phyloP scores from a whole-genome alignment of 768 basidiomycete genomes.

The Leccinum boreale region DNA sequence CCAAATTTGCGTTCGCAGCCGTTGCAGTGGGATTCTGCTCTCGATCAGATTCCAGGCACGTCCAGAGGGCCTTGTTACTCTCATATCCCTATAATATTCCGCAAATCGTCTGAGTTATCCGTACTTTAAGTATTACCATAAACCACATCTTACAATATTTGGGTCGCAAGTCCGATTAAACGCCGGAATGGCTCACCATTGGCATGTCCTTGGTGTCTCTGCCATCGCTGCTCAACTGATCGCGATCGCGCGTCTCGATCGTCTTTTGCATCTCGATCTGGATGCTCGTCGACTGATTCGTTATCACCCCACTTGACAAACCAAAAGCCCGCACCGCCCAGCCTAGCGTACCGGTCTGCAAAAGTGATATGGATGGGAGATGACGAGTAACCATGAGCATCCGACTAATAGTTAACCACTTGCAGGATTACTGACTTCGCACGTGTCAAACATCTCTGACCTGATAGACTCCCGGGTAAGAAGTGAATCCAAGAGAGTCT shows the following conservation, averaged over 20 bases:
- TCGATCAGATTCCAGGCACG: not conserved
- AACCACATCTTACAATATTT: not conserved
- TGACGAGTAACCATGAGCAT: not conserved
- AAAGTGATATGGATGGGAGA: not conserved
- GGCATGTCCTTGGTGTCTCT: too few species aligned
- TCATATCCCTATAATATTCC: too few species aligned
- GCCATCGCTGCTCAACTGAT: too few species aligned
- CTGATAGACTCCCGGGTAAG: conserved; percentile 4
- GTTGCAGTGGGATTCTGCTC: not conserved
- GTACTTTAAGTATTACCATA: not conserved
- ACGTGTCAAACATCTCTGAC: not conserved
- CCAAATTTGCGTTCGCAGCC: not conserved
- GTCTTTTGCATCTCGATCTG: not conserved
- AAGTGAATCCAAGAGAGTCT: conserved; percentile 13
- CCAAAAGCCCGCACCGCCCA: not conserved
- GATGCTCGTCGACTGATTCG: not conserved
- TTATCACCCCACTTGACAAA: not conserved
- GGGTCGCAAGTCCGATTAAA: not conserved
- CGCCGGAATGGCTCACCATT: too few species aligned
- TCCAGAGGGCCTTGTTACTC: too few species aligned
- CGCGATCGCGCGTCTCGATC: not conserved
- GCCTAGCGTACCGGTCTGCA: not conserved
- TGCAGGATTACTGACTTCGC: not conserved
- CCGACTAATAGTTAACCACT: not conserved
- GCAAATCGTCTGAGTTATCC: too few species aligned